phyloP scores from a whole-genome alignment of 2,329 filamentous ascomycete species.

The Grosmannia penicillata region DNA sequence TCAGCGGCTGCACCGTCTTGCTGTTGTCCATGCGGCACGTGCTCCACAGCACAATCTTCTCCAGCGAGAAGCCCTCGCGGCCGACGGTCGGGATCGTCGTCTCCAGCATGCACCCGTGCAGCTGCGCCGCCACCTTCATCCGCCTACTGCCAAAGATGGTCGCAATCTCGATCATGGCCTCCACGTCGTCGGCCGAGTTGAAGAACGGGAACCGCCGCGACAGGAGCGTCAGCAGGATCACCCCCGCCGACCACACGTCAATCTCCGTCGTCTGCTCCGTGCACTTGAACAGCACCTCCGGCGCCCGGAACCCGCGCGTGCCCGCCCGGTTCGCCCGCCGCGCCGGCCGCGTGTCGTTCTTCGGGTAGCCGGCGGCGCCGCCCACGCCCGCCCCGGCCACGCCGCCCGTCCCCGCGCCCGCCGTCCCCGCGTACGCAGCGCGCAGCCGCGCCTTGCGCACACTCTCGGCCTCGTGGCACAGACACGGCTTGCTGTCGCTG shows the following conservation, averaged over 20 bases:
- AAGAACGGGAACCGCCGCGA: constrained; percentile 94
- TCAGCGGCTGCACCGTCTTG: constrained; percentile 29
- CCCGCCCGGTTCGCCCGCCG: constrained; percentile 87
- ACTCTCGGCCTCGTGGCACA: constrained; percentile 55
- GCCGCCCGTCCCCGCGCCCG: background rate
- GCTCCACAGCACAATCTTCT: constrained; percentile 93
- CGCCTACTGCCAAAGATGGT: constrained; percentile 78
- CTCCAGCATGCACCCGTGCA: constrained; percentile 87
- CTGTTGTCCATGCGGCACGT: constrained; percentile 51
- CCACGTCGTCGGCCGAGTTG: constrained; percentile 95
- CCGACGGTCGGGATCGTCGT: constrained; percentile 86
- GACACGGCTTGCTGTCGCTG: constrained; percentile 62
- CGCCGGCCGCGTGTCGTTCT: constrained; percentile 75
- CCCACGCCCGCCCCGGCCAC: constrained; percentile 24
- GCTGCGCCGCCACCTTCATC: constrained; percentile 68
- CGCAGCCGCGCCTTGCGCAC: constrained; percentile 47
- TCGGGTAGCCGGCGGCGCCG: constrained; percentile 57
- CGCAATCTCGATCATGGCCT: constrained; percentile 93
- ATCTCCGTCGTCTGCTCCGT: constrained; percentile 88
- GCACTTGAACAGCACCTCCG: constrained; percentile 94
- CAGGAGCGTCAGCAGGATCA: constrained; percentile 92
- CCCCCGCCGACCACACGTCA: constrained; percentile 92
- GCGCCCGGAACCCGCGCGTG: constrained; percentile 87
- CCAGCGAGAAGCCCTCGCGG: constrained; percentile 68
- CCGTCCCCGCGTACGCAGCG: constrained; percentile 40